Percentiles rank a stretch among this genome's conserved stretches.
These are phyloP conservation scores for Salinomyces thailandicus DNA, from an alignment of 2,329 filamentous ascomycete genomes.

Conservation along the genomic window DNA sequence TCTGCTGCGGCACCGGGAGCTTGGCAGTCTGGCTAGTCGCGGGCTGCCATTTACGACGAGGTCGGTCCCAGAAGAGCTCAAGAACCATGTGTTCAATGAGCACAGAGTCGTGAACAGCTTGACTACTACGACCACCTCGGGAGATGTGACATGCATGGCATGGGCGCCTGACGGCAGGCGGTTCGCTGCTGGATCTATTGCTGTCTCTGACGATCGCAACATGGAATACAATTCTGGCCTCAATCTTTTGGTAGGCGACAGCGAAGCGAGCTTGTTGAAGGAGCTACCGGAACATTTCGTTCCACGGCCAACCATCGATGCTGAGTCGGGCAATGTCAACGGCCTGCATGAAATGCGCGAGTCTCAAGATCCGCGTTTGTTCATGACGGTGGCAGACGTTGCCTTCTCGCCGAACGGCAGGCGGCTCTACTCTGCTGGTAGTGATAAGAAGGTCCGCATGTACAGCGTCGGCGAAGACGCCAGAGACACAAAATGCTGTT, in stretches of 20 bases:
- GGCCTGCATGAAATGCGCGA: slow-evolving; percentile 36
- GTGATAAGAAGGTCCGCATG: slow-evolving; percentile 40
- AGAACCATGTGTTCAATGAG: slow-evolving; percentile 27
- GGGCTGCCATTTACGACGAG: slow-evolving; percentile 10
- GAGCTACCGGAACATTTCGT: slow-evolving; percentile 47
- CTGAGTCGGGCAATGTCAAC: slow-evolving; percentile 28
- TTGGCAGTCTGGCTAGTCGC: slow-evolving; percentile 12
- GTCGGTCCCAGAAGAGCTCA: slow-evolving; percentile 15
- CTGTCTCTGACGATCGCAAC: slow-evolving; percentile 44
- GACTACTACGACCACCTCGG: slow-evolving; percentile 48
- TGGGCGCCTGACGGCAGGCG: slow-evolving; percentile 45
- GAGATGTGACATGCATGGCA: slow-evolving; percentile 46
- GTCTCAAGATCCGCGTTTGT: slow-evolving; percentile 43
- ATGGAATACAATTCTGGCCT: slow-evolving; percentile 51
- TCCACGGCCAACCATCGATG: slow-evolving; percentile 29
- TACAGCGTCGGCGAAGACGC: slow-evolving; percentile 21
- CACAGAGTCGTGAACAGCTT: slow-evolving; percentile 32
- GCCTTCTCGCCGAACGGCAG: slow-evolving; percentile 37
- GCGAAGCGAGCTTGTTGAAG: slow-evolving; percentile 31
- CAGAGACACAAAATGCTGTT: slow-evolving; percentile 5
- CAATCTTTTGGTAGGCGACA: slow-evolving; percentile 46
- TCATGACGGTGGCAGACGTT: slow-evolving; percentile 46
- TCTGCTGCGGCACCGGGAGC: slow-evolving; percentile 19
- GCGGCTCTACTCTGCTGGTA: slow-evolving; percentile 36
- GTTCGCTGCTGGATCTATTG: slow-evolving; percentile 49